Percentiles rank a stretch among this genome's conserved stretches.
phyloP scores from a whole-genome alignment of 169 alveolate species.

The Plasmodium falciparum region DNA sequence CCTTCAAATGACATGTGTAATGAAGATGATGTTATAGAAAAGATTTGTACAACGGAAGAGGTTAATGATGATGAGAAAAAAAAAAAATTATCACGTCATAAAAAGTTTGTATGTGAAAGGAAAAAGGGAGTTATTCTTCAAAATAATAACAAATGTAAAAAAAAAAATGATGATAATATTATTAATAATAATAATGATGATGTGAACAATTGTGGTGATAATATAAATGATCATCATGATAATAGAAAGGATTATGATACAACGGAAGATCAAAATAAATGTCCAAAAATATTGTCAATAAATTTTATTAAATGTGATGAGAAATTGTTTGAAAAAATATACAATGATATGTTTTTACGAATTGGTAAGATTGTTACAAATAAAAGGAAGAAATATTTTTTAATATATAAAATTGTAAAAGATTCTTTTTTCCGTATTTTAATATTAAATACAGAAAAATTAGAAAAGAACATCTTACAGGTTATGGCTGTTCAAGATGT shows the following conservation, averaged over 20 bases:
- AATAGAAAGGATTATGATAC: neutral
- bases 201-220: too few relatives aligned
- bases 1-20: too few relatives aligned
- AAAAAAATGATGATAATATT: too few relatives aligned
- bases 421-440: constrained; percentile 61
- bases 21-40: neutral
- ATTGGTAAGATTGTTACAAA: constrained; percentile 66
- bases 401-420: constrained; percentile 60
- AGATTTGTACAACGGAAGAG: neutral
- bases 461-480: constrained; percentile 60
- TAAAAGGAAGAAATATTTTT: constrained; percentile 59
- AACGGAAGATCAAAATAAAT: constrained; percentile 33
- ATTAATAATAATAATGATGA: too few relatives aligned
- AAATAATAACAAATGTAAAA: too few relatives aligned
- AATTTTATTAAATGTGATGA: constrained; percentile 57
- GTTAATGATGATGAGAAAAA: neutral
- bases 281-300: constrained; percentile 12
- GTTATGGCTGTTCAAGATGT: constrained; percentile 69
- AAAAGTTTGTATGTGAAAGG: too few relatives aligned
- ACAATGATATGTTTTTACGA: constrained; percentile 51
- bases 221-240: too few relatives aligned
- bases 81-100: neutral
- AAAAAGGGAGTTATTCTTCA: too few relatives aligned
- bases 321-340: constrained; percentile 12
- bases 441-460: constrained; percentile 55